Evolutionary conservation across 345 rosid species (phyloP), one percentile per base, ranked within the genome.

Genomic region (Salix arbutifolia): DNA sequence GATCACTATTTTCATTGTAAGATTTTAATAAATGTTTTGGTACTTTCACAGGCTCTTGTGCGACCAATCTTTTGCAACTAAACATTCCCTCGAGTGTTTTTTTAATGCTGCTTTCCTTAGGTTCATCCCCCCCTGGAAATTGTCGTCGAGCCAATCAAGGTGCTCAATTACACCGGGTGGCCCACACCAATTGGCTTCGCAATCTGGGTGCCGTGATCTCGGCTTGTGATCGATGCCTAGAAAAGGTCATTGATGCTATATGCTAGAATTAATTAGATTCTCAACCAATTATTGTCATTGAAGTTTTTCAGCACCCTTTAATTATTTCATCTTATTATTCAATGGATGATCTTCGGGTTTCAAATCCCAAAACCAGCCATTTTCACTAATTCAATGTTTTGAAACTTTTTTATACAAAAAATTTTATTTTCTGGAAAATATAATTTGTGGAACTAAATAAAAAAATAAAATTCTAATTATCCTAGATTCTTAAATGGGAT

Each of bases 61-160:
- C 7, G 58, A 52, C 58, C 23, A 0, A 19, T 52, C 10, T 6
- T 0, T 18, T 1, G 8, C 19, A 2, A 6, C n/a, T 1, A 19
- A 18, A 52, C 58, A 50, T 50, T 8, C 62, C 26, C 62, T n/a
- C 62, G 2, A 21, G 62, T 9, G 8, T 1, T 56, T 56, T n/a
- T 10, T 3, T n/a, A 23, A 1, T 44, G 48, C 14, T 44, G 30
- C 14, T 38, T 42, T 23, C 46, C n/a, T 26, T 16, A n/a, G 58
- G 72, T 69, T 69, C 72, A 69, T 26, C 37, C 72, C 72, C 72
- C 72, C 72, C 31, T 26, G 70, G 25, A 69, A 12, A 69, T 26
- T 44, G 52, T 67, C 35, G 14, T 26, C 14, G 50, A 44, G 58
- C 5, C 70, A 67, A 37, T 31, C 44, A 19, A 35, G 70, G 70